These are phyloP conservation scores for Punica granatum DNA, from an alignment of 345 rosid genomes.

Conservation along the genomic window DNA sequence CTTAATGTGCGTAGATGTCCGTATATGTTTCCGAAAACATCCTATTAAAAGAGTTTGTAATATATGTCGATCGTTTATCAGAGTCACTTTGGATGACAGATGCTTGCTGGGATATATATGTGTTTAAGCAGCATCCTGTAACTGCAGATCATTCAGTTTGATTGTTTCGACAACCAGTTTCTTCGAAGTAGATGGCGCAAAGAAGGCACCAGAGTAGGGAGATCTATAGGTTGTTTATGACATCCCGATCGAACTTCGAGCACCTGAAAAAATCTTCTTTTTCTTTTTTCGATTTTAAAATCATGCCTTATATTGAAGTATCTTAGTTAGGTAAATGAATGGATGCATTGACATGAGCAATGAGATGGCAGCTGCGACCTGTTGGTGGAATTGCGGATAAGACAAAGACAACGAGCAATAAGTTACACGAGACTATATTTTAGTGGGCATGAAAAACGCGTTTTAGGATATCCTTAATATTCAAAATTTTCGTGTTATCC, in stretches of 20 bases:
- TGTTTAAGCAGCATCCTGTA: too few relatives aligned
- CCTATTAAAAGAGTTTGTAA: not conserved
- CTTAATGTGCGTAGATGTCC: too few relatives aligned
- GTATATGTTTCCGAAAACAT: too few relatives aligned
- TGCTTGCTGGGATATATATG: too few relatives aligned
- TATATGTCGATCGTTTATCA: not conserved
- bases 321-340: not conserved
- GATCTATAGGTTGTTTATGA: not conserved
- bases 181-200: not conserved
- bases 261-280: too few relatives aligned
- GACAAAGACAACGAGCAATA: not conserved
- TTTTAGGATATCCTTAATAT: not conserved
- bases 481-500: too few relatives aligned
- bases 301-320: not conserved
- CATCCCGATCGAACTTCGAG: not conserved
- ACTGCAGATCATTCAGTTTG: not conserved
- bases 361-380: not conserved
- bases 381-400: not conserved
- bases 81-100: not conserved
- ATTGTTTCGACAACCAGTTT: not conserved
- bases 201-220: not conserved
- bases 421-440: not conserved
- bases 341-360: not conserved
- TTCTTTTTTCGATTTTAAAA: not conserved
- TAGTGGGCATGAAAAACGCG: not conserved